Evolutionary conservation across 1,284 basidiomycete species (phyloP), one percentile per base, ranked within the genome.

Genomic region (Boletus holoroseus): DNA sequence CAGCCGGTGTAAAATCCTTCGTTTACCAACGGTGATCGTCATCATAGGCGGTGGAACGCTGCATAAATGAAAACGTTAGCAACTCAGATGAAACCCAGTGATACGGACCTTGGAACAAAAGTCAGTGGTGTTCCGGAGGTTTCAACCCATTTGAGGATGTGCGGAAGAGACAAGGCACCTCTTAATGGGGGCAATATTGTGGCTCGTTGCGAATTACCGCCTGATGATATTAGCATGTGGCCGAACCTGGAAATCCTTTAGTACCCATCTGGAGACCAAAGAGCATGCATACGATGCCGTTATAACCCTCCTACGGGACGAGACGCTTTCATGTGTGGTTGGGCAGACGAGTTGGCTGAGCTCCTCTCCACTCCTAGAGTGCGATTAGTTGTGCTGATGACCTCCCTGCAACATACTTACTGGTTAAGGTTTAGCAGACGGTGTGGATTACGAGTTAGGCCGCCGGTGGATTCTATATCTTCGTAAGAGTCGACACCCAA

Each of bases 81-180:
- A 43, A 24, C 28, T 15, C 40, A 36, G 30, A 46, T 35, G 27
- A 42, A 49, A 44, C 32, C 16, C 43, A 32, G 24, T 7, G 8
- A 36, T 26, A 56, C 67, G 36, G 52, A 85, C 85, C 77, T 82
- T 43, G 81, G 73, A 41, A 77, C 71, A 59, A 86, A 87, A 18
- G 73, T 57, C 40, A 68, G 60, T 44, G 68, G 62, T 12, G 62
- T 57, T 26, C 64, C 47, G 36, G 69, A 63, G 13, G 65, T 66
- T 51, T 68, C 57, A 34, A 80, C 63, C 79, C 80, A 83, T 36
- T 73, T 62, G 22, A 79, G 61, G 38, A 80, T 59, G 22, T 75
- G 70, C 3, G 64, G 56, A 51, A 81, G 71, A 24, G 71, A 58
- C 51, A 71, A 70, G 12, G 69, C 59, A 18, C 79, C 78, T 43